These are phyloP conservation scores for Psilocybe mexicana DNA, from an alignment of 1,284 basidiomycete species.

Conservation along the genomic window DNA sequence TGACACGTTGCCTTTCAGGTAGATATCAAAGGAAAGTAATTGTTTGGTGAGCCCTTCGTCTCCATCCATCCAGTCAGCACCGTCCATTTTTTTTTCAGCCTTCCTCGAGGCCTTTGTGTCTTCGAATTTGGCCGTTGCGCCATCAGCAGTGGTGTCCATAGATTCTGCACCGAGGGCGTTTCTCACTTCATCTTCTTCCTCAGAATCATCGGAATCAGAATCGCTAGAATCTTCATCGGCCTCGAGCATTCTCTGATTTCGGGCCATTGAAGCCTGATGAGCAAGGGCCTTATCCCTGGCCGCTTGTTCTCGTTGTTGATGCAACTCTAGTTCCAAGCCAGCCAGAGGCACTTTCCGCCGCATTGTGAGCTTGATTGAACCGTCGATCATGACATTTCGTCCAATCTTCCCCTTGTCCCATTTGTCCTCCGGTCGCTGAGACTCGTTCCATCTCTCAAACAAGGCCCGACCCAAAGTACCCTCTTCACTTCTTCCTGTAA, in stretches of 20 bases:
- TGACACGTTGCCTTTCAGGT: constrained; percentile 90
- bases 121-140: background rate
- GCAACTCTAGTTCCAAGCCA: constrained; percentile 83
- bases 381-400: constrained; percentile 76
- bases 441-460: constrained; percentile 84
- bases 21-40: constrained; percentile 91
- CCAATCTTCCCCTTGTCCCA: constrained; percentile 92
- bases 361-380: constrained; percentile 69
- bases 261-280: constrained; percentile 81
- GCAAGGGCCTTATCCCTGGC: constrained; percentile 87
- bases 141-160: constrained; percentile 44
- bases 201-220: constrained; percentile 58
- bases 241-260: constrained; percentile 88
- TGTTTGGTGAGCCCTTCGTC: constrained; percentile 75
- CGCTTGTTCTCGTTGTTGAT: constrained; percentile 76
- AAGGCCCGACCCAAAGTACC: constrained; percentile 79
- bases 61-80: constrained; percentile 69
- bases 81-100: constrained; percentile 52
- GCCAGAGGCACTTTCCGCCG: constrained; percentile 86
- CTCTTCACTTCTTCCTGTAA: constrained; percentile 79
- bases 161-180: constrained; percentile 53
- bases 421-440: constrained; percentile 75
- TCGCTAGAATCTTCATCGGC: constrained; percentile 76
- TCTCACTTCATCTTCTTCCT: constrained; percentile 73
- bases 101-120: constrained; percentile 39